Conservation (phyloP, 75 land plant genomes). For the Cupressus sempervirens region DNA sequence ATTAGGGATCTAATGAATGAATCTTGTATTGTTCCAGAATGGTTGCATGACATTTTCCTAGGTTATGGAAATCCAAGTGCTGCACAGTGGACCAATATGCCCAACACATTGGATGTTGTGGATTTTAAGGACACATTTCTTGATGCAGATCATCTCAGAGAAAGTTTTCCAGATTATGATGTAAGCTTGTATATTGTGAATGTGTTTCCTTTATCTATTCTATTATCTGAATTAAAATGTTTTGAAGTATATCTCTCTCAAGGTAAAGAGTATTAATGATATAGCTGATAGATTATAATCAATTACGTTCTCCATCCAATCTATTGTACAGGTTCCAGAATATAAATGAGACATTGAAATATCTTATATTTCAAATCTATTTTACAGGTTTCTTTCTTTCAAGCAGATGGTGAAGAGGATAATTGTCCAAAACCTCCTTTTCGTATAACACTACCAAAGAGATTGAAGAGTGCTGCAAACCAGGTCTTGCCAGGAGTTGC, state of each 20-base stretch:
- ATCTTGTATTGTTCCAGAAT: constrained; percentile 89
- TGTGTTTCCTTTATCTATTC: neutral
- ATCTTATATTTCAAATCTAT: neutral
- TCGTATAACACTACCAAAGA: constrained; percentile 63
- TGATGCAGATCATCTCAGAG: constrained; percentile 79
- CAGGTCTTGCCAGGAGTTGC: constrained; percentile 45
- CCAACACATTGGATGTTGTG: constrained; percentile 65
- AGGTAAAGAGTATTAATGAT: neutral
- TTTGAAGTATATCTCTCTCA: neutral
- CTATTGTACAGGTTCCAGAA: neutral
- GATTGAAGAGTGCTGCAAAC: constrained; percentile 22
- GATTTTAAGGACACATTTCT: constrained; percentile 98
- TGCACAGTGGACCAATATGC: constrained; percentile 96
- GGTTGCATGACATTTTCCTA: constrained; percentile 90
- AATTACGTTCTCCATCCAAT: neutral
- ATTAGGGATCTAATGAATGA: constrained; percentile 98
- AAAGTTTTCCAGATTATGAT: constrained; percentile 69
- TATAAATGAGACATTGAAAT: neutral
- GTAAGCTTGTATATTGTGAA: constrained; percentile 22
- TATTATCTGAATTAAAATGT: constrained; percentile 6
- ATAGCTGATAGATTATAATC: neutral
- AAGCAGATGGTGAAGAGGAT: constrained; percentile 59
- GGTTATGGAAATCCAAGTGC: constrained; percentile 98
- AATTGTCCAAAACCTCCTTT: constrained; percentile 70
- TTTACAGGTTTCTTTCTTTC: constrained; percentile 58